Base-by-base conservation (phyloP, 2,329 filamentous ascomycete genomes). In the Cladosporium colombiae region DNA sequence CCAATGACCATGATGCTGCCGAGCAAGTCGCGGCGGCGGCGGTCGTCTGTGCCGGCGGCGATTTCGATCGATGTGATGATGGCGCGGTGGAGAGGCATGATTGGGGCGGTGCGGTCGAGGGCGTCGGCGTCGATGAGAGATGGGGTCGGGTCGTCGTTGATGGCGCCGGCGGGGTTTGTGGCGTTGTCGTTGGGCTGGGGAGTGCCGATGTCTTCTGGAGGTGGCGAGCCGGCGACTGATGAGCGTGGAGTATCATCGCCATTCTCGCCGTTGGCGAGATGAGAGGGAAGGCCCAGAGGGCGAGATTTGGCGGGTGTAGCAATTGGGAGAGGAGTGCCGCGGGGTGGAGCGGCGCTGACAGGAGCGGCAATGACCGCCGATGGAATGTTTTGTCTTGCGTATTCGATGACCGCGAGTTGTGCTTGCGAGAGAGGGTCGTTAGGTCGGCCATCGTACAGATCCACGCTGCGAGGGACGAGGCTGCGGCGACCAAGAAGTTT, bases 1-100 rank as follows among this genome's bases (percentile, higher is more conserved):
- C 93, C 93, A 62, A 96, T 88, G 1, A 96, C 87, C 90, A 97
- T 95, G 80, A 97, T 94, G 56, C 91, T 91, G 44, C 91, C 91
- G 35, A 96, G 84, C 74, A 97, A 91, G 75, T 99, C 95, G 62
- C 92, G 90, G 69, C 94, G 88, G 78, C 96, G 96, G 81, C 95
- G 94, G 70, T 98, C 93, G 75, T 98, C 94, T 18, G 65, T 55
- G 37, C 68, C 67, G 62, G 92, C 90, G 8, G 92, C 95, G 77
- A 97, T 91, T 57, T 91, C 86, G 74, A 98, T 96, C 58, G 89
- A 93, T 18, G 91, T 93, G 67, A 97, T 85, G 72, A 99, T 96
- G 5, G 95, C 94, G 68, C 89, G 86, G 76, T 98, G 94, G 29
- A 99, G 86, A 0, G 94, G 89, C 65, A 91, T 91, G 14, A 93